Evolutionary conservation across 768 basidiomycete species (phyloP).

Genomic region (Amylocystis lapponica): DNA sequence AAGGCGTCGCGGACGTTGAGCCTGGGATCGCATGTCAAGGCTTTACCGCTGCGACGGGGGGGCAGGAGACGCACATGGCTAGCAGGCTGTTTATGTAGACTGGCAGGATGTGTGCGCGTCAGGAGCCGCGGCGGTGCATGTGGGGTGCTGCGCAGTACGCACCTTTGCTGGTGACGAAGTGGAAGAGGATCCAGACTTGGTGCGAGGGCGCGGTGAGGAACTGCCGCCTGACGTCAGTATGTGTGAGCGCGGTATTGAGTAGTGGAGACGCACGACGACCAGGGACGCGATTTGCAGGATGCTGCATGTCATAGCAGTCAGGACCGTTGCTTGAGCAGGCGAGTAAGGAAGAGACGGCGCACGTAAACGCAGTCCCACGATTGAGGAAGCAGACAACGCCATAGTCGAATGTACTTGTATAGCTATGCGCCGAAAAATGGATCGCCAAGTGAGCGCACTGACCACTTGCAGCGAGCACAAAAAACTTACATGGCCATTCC

Average conservation of each 20-base stretch:
- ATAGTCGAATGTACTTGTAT: slow-evolving; percentile 10
- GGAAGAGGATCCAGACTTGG: slow-evolving; percentile 17
- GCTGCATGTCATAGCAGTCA: background rate
- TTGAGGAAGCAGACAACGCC: slow-evolving; percentile 14
- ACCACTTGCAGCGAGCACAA: background rate
- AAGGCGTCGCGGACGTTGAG: slow-evolving; percentile 18
- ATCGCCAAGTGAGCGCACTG: background rate
- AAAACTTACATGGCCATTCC: slow-evolving; percentile 14
- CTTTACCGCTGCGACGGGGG: background rate
- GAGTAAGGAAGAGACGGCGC: background rate
- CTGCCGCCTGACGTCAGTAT: background rate
- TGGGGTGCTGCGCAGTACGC: background rate
- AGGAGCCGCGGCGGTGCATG: background rate
- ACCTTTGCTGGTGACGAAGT: slow-evolving; percentile 17
- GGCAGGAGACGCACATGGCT: slow-evolving; percentile 10
- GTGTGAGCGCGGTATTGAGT: no score
- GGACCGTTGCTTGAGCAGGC: background rate
- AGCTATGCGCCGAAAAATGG: background rate
- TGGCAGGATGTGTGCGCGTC: background rate
- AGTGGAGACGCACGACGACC: background rate
- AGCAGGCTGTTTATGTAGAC: slow-evolving; percentile 18
- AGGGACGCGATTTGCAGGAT: slow-evolving; percentile 5
- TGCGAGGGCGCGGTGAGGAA: slow-evolving; percentile 10
- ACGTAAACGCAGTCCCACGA: slow-evolving; percentile 18
- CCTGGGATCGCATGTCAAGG: no score